Conservation (phyloP, 345 rosid genomes). For the Lepidium aucheri region DNA sequence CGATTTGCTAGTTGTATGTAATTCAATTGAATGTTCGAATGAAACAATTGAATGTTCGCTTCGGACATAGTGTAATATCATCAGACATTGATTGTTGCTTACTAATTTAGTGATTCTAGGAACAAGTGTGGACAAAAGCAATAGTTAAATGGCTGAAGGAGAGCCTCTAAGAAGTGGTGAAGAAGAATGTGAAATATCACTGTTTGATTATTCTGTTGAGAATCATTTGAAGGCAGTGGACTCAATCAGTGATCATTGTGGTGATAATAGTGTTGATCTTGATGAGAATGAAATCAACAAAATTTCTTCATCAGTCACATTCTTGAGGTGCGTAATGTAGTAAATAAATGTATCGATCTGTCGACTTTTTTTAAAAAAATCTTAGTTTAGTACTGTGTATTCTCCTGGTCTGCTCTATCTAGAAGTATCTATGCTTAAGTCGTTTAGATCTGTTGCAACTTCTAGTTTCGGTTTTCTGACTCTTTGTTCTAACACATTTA, state of each 20-base stretch:
- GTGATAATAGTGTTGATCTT: conserved; percentile 29
- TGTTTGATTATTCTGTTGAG: conserved; percentile 57
- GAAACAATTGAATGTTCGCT: no score
- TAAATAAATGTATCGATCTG: background rate
- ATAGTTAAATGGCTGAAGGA: conserved; percentile 14
- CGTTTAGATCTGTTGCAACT: background rate
- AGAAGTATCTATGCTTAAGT: background rate
- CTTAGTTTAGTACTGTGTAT: background rate
- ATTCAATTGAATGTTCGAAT: background rate
- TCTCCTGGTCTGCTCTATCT: background rate
- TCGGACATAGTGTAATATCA: background rate
- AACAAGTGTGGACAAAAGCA: background rate
- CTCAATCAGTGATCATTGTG: conserved; percentile 44
- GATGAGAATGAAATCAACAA: conserved; percentile 30
- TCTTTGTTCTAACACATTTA: background rate
- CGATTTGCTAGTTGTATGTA: background rate
- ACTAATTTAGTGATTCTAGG: background rate
- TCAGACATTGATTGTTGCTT: background rate
- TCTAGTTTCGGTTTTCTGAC: background rate
- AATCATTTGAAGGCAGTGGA: conserved; percentile 58
- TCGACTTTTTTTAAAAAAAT: no score
- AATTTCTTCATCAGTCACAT: conserved; percentile 48
- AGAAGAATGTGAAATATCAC: conserved; percentile 37
- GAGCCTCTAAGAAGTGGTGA: conserved; percentile 6
- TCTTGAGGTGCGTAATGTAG: conserved; percentile 47